Percentiles rank a stretch among this genome's conserved stretches.
phyloP scores from a whole-genome alignment of 768 basidiomycete genomes.

The Floccularia luteovirens region DNA sequence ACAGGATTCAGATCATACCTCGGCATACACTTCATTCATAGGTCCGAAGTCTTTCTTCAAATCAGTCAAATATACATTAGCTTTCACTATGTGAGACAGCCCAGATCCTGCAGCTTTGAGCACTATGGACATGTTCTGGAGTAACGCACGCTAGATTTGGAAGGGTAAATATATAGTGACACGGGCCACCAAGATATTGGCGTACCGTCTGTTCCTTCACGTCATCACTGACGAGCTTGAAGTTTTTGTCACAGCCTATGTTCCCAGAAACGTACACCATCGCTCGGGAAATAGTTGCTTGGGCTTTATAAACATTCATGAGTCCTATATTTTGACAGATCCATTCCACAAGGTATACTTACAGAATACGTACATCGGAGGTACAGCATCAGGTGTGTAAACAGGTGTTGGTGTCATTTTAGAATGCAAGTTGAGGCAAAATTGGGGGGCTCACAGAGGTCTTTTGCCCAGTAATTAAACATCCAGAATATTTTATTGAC shows the following conservation, averaged over 20 bases:
- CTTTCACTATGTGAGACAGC: constrained; percentile 33
- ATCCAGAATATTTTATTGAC: too few relatives aligned
- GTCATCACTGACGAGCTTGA: constrained; percentile 26
- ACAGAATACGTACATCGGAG: constrained; percentile 29
- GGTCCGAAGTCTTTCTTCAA: constrained; percentile 25
- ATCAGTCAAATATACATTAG: constrained; percentile 30
- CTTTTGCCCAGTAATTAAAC: too few relatives aligned
- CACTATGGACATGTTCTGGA: constrained; percentile 31
- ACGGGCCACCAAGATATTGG: background rate
- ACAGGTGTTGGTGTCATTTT: too few relatives aligned
- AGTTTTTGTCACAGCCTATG: constrained; percentile 24
- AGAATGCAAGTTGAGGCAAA: too few relatives aligned
- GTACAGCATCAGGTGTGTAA: constrained; percentile 21
- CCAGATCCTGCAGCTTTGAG: constrained; percentile 32
- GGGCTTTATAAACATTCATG: constrained; percentile 14
- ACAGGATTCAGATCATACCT: constrained; percentile 14
- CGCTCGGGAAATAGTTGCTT: constrained; percentile 28
- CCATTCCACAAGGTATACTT: constrained; percentile 4
- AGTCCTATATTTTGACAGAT: background rate
- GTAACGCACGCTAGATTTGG: constrained; percentile 20
- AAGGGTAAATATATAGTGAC: background rate
- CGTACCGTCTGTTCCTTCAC: constrained; percentile 27
- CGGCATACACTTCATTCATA: constrained; percentile 31
- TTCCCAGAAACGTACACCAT: constrained; percentile 30
- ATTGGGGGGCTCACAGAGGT: too few relatives aligned